phyloP scores from a whole-genome alignment of 164 flowering plant species.

The Piper betle region DNA sequence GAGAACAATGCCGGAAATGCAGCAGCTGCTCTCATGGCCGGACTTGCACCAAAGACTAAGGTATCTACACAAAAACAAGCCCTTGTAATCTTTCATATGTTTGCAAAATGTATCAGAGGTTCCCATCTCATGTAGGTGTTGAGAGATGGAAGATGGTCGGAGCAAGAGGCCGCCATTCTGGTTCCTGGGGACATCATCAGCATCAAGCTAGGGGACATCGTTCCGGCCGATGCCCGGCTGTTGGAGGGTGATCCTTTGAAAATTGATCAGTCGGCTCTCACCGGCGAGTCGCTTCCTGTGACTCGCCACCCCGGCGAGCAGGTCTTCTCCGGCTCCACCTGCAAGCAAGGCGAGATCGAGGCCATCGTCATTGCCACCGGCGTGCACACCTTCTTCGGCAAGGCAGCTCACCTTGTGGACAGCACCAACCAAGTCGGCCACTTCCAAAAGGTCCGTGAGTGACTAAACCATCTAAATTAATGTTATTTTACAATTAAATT shows the following conservation, averaged over 20 bases:
- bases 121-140: constrained; percentile 8
- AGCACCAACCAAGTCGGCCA: constrained; percentile 24
- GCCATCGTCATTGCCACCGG: constrained; percentile 24
- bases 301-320: constrained; percentile 16
- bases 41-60: constrained; percentile 23
- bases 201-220: constrained; percentile 23
- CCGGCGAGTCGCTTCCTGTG: constrained; percentile 24
- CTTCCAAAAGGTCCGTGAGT: constrained; percentile 14
- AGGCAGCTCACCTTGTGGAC: constrained; percentile 25
- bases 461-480: too few relatives aligned
- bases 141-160: constrained; percentile 21
- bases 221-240: constrained; percentile 22
- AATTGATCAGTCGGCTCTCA: constrained; percentile 22
- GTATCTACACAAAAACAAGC: neutral
- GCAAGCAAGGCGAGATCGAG: constrained; percentile 26
- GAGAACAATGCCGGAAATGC: constrained; percentile 24
- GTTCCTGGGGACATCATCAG: constrained; percentile 21
- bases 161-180: constrained; percentile 20
- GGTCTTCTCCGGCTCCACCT: constrained; percentile 23
- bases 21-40: constrained; percentile 23
- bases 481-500: too few relatives aligned
- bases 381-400: constrained; percentile 26
- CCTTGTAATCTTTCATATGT: neutral
- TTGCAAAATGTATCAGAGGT: neutral
- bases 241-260: constrained; percentile 19